Evolutionary conservation across 2,329 filamentous ascomycete genomes (phyloP), one percentile per base, ranked within the genome.

Genomic region (Myriosclerotinia curreyana): DNA sequence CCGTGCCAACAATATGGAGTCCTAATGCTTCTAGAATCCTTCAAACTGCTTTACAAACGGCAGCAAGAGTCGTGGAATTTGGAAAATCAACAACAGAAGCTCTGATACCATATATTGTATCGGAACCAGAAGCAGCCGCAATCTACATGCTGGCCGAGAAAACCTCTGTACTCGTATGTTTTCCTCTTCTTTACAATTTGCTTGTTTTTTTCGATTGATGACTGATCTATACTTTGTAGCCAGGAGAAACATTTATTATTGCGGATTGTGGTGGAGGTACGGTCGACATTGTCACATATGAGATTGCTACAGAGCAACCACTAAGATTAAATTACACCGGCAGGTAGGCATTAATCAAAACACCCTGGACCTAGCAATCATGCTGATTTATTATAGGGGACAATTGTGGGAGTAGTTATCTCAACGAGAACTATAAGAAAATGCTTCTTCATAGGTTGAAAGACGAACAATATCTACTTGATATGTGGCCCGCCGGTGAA

Each of bases 101-200:
- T 6, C 0, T 60, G 3, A 14, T 31, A 9, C 49, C 59, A 22
- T 74, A 72, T 48, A 70, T 73, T 34, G 69, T 71, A 0, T 71
- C 68, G 1, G 73, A 74, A 48, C 73, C 73, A 9, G 71, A 73
- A 64, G 71, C 71, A 11, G 72, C 71, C 12, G 72, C 72, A 1
- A 70, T 67, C 2, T 69, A 67, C 50, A 62, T 71, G 12, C 51
- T 73, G 12, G 66, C 64, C 5, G 60, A 36, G 28, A 67, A 31
- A 44, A 52, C 38, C 22, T 50, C 52, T 3, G 28, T 67, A 8
- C 15, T 50, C 6, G 67, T 56, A 38, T 31, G 28, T 51, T 51
- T 2, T 42, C 64, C 38, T 20, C 17, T 34, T 50, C n/a, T 3
- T 20, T 36, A 5, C 34, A 20, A n/a, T 28, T 42, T 5, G 3